Percentiles rank a stretch among this genome's conserved stretches.
Conservation (phyloP, 805 yeast species). For the Suhomyces canberraensis region DNA sequence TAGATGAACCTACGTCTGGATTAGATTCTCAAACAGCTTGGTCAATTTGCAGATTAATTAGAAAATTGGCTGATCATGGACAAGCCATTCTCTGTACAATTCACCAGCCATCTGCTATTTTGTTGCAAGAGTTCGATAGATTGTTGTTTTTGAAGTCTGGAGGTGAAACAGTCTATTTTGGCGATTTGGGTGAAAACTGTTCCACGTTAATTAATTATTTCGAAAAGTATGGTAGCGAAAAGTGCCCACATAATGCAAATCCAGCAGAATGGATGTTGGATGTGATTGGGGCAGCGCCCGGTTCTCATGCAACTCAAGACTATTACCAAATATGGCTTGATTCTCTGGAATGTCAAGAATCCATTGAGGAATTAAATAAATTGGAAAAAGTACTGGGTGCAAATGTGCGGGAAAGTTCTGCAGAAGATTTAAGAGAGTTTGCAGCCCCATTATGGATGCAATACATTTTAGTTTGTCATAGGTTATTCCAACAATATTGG, state of each 20-base stretch:
- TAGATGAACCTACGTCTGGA: constrained; percentile 64
- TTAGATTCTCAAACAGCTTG: constrained; percentile 58
- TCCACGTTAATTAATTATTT: constrained; percentile 59
- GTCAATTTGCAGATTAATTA: constrained; percentile 53
- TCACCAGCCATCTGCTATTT: constrained; percentile 81
- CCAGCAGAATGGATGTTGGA: constrained; percentile 53
- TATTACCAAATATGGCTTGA: constrained; percentile 23
- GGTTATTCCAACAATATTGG: constrained; percentile 24
- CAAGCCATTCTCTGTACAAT: constrained; percentile 63
- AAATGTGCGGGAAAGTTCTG: constrained; percentile 1
- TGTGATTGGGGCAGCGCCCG: constrained; percentile 30
- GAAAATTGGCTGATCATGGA: constrained; percentile 48
- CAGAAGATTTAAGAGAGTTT: constrained; percentile 6
- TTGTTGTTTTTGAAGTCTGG: constrained; percentile 66
- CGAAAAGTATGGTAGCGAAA: constrained; percentile 60
- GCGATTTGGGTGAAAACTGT: constrained; percentile 64
- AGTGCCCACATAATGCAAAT: constrained; percentile 67
- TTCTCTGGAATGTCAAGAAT: constrained; percentile 15
- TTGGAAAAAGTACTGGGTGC: constrained; percentile 16
- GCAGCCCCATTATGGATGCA: constrained; percentile 10
- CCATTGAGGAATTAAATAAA: constrained; percentile 13
- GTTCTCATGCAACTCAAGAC: constrained; percentile 24
- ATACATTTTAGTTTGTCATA: constrained; percentile 8
- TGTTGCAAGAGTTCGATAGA: constrained; percentile 74
- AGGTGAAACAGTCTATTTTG: constrained; percentile 74